Conservation (phyloP, 495 filamentous ascomycete genomes). For the Barbatosphaeria neglecta region DNA sequence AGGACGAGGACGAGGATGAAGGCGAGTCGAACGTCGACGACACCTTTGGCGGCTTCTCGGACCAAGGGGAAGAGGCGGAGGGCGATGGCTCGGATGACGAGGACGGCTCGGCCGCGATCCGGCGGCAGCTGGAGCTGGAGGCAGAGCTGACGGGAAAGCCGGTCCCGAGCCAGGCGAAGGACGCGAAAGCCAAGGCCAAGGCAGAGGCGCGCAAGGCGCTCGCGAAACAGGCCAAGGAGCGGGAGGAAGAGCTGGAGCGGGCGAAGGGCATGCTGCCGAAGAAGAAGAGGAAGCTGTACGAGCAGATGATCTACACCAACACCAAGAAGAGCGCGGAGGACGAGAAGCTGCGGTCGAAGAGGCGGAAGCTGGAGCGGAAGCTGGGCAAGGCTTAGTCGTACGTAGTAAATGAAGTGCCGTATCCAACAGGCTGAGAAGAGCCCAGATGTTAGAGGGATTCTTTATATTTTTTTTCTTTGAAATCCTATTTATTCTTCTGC, state of each 20-base stretch:
- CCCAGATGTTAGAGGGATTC: no score
- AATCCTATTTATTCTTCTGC: no score
- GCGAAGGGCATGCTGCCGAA: slow-evolving; percentile 88
- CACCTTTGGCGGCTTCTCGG: slow-evolving; percentile 31
- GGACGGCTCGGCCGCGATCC: slow-evolving; percentile 33
- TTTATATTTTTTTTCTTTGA: slow-evolving; percentile 11
- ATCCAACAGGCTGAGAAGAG: no score
- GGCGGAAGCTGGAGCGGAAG: slow-evolving; percentile 76
- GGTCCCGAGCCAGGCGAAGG: slow-evolving; percentile 27
- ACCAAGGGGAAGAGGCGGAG: slow-evolving; percentile 27
- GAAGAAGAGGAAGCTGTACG: slow-evolving; percentile 80
- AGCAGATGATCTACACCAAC: slow-evolving; percentile 87
- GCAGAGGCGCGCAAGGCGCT: slow-evolving; percentile 53
- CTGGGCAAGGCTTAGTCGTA: slow-evolving; percentile 14
- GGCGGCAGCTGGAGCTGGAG: slow-evolving; percentile 77
- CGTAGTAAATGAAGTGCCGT: slow-evolving; percentile 7
- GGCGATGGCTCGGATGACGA: slow-evolving; percentile 37
- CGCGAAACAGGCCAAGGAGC: slow-evolving; percentile 56
- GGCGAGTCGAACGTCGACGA: slow-evolving; percentile 21
- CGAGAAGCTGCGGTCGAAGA: slow-evolving; percentile 63
- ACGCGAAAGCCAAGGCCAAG: slow-evolving; percentile 47
- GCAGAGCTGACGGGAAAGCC: slow-evolving; percentile 60
- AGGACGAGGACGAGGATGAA: slow-evolving; percentile 32
- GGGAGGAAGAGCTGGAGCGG: slow-evolving; percentile 74
- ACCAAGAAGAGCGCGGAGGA: slow-evolving; percentile 73